phyloP scores from a whole-genome alignment of 164 flowering plant species.

The Chloranthus sessilifolius region DNA sequence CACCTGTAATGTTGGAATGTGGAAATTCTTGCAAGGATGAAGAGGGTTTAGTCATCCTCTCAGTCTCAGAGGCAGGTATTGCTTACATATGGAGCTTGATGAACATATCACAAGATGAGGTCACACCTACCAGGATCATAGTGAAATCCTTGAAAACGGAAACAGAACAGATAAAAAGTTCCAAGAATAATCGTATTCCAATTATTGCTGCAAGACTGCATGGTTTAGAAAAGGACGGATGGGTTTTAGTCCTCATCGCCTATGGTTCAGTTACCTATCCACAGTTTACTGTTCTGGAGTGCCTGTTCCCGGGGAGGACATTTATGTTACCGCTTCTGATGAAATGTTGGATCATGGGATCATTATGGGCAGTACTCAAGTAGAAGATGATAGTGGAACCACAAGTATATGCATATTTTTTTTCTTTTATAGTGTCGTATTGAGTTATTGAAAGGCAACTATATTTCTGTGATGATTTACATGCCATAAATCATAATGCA shows the following conservation, averaged over 20 bases:
- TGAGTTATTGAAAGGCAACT: too few relatives aligned
- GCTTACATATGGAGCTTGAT: constrained; percentile 34
- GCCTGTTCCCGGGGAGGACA: constrained; percentile 19
- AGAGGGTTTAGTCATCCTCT: constrained; percentile 23
- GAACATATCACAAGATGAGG: constrained; percentile 17
- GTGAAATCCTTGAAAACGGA: constrained; percentile 16
- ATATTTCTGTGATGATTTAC: too few relatives aligned
- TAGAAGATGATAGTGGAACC: constrained; percentile 7
- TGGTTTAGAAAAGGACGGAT: constrained; percentile 12
- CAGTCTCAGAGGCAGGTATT: constrained; percentile 28
- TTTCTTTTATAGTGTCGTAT: too few relatives aligned
- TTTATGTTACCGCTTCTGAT: constrained; percentile 15
- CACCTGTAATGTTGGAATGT: constrained; percentile 29
- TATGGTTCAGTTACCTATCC: constrained; percentile 29
- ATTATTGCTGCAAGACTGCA: constrained; percentile 31
- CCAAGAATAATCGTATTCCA: constrained; percentile 22
- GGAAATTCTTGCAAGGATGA: constrained; percentile 15
- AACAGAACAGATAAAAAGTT: constrained; percentile 11
- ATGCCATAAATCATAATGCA: too few relatives aligned
- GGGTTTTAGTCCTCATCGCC: constrained; percentile 17
- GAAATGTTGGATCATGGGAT: neutral
- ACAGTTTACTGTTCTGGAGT: constrained; percentile 22
- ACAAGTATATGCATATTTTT: too few relatives aligned
- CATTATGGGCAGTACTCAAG: constrained; percentile 4
- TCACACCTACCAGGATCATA: constrained; percentile 26